Conservation (phyloP, 2,329 filamentous ascomycete species). For the Ceratocystiopsis brevicomis region DNA sequence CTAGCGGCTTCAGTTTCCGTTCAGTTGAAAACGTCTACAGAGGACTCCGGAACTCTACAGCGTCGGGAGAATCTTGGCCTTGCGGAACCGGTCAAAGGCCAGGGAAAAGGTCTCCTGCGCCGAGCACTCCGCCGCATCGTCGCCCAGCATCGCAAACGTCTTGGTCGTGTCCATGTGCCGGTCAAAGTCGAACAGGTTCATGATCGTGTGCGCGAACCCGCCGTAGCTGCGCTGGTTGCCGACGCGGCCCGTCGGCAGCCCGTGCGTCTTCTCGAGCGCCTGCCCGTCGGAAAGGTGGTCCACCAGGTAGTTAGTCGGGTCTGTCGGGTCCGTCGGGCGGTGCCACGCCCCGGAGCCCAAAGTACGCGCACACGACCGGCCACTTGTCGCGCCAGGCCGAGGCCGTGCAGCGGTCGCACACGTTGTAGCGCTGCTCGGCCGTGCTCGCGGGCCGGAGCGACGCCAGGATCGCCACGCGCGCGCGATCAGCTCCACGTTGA, state of each 20-base stretch:
- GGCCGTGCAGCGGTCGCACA: conserved; percentile 19
- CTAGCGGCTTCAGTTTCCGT: no score
- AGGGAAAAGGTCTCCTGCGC: conserved; percentile 15
- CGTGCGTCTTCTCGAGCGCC: conserved; percentile 16
- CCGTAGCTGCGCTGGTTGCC: conserved; percentile 15
- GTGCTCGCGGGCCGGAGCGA: conserved; percentile 21
- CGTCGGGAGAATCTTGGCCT: conserved; percentile 17
- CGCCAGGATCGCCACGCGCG: conserved; percentile 20
- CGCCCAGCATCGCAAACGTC: conserved; percentile 15
- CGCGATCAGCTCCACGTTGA: conserved; percentile 21
- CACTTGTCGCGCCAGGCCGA: conserved; percentile 24
- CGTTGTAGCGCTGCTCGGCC: conserved; percentile 21
- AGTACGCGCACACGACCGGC: conserved; percentile 26
- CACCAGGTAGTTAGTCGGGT: conserved; percentile 15
- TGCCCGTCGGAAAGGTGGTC: conserved; percentile 17
- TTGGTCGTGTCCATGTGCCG: conserved; percentile 16
- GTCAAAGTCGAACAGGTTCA: conserved; percentile 18
- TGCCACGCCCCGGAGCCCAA: conserved; percentile 22
- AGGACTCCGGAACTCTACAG: no score
- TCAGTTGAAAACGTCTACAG: no score
- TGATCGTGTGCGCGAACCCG: conserved; percentile 16
- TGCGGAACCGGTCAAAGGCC: conserved; percentile 16
- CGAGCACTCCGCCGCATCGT: conserved; percentile 14
- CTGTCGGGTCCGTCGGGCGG: conserved; percentile 14
- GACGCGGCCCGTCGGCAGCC: conserved; percentile 14